phyloP scores from a whole-genome alignment of 1,284 basidiomycete species.

The Gymnopus androsaceus region DNA sequence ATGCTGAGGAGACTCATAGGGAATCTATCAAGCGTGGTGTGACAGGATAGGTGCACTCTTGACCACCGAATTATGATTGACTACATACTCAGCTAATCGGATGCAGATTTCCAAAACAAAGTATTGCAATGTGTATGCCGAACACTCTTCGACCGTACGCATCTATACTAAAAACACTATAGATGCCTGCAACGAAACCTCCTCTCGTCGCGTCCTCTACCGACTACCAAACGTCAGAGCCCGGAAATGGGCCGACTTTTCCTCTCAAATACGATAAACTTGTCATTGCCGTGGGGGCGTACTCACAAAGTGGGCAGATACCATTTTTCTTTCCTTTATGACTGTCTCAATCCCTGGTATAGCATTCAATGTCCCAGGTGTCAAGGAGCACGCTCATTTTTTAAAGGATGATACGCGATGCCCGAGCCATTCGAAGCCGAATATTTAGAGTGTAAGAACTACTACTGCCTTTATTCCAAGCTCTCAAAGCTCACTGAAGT shows the following conservation, averaged over 20 bases:
- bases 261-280: slow-evolving; percentile 76
- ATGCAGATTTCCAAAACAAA: slow-evolving; percentile 63
- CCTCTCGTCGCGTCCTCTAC: slow-evolving; percentile 27
- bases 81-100: not conserved
- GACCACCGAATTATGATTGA: not conserved
- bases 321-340: slow-evolving; percentile 14
- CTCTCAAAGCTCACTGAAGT: not conserved
- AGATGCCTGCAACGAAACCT: slow-evolving; percentile 62
- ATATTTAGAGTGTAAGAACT: slow-evolving; percentile 70
- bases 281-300: slow-evolving; percentile 82
- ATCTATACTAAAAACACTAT: not conserved
- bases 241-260: slow-evolving; percentile 37
- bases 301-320: slow-evolving; percentile 69
- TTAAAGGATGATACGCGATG: slow-evolving; percentile 83
- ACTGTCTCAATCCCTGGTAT: slow-evolving; percentile 7
- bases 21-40: slow-evolving; percentile 72
- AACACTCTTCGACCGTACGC: slow-evolving; percentile 1
- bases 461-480: slow-evolving; percentile 1
- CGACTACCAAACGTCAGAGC: slow-evolving; percentile 14
- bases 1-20: slow-evolving; percentile 35
- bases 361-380: slow-evolving; percentile 69
- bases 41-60: slow-evolving; percentile 55
- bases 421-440: slow-evolving; percentile 74
- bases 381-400: slow-evolving; percentile 80
- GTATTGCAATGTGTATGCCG: slow-evolving; percentile 56